Percentiles rank a stretch among this genome's conserved stretches.
These are phyloP conservation scores for Coemansia sp. DNA, from an alignment of 192 early-diverging fungal species.

Conservation along the genomic window DNA sequence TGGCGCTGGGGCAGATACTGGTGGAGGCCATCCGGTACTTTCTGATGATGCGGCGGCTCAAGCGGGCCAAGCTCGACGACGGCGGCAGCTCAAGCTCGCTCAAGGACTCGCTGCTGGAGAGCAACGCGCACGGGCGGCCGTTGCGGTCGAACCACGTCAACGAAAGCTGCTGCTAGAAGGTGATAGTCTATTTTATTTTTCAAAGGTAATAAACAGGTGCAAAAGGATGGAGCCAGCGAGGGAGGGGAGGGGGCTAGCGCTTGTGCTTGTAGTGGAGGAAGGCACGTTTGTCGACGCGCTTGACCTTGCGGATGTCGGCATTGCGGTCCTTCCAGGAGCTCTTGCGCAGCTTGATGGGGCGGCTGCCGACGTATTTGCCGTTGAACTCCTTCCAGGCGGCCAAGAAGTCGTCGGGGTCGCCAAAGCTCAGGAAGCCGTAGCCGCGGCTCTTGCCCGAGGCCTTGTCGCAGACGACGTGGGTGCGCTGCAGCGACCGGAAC, in stretches of 20 bases:
- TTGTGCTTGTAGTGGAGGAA: conserved; percentile 35
- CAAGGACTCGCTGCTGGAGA: conserved; percentile 13
- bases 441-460: conserved; percentile 80
- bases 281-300: conserved; percentile 39
- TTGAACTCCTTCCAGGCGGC: conserved; percentile 94
- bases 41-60: conserved; percentile 24
- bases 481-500: conserved; percentile 76
- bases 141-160: conserved; percentile 24
- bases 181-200: too few species aligned
- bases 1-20: conserved; percentile 41
- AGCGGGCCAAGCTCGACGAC: neutral
- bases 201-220: too few species aligned
- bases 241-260: too few species aligned
- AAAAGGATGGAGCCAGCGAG: too few species aligned
- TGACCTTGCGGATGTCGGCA: conserved; percentile 61
- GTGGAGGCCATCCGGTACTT: conserved; percentile 40
- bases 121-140: neutral
- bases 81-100: conserved; percentile 2
- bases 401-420: conserved; percentile 86
- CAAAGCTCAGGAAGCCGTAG: conserved; percentile 93
- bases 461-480: conserved; percentile 83
- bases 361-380: conserved; percentile 93
- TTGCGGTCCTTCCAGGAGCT: conserved; percentile 90
- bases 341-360: conserved; percentile 91
- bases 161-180: conserved; percentile 36